These are phyloP conservation scores for Trichoderma orchidacearum DNA, from an alignment of 495 filamentous ascomycete species.

Conservation along the genomic window DNA sequence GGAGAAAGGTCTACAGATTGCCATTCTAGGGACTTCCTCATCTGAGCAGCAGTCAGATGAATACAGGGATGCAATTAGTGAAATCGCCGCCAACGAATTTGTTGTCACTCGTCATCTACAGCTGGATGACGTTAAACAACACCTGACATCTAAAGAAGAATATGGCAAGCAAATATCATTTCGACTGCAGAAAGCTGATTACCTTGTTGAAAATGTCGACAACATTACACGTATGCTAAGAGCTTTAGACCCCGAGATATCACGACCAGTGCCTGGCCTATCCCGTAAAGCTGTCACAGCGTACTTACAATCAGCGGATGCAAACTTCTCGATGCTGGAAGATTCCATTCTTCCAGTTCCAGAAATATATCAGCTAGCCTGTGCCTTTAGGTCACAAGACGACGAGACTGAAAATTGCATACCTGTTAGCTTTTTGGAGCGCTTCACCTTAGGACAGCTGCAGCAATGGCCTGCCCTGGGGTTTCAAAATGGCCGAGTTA, in stretches of 20 bases:
- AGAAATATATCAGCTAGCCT: not conserved
- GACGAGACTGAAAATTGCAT: not conserved
- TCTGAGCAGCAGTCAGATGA: conserved; percentile 16
- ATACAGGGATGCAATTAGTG: conserved; percentile 14
- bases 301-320: not conserved
- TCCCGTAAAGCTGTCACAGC: not conserved
- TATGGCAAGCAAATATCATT: conserved; percentile 7
- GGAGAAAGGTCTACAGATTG: conserved; percentile 50
- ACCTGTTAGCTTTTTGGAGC: not conserved
- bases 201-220: conserved; percentile 20
- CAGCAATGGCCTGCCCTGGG: not conserved
- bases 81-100: conserved; percentile 15
- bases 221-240: conserved; percentile 27
- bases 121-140: not conserved
- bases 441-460: not conserved
- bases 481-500: not conserved
- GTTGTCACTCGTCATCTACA: conserved; percentile 9
- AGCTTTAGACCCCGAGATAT: conserved; percentile 7
- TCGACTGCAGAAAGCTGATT: conserved; percentile 16
- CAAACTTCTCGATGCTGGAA: not conserved
- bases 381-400: not conserved
- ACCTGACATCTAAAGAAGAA: not conserved
- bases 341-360: not conserved
- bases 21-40: conserved; percentile 59
- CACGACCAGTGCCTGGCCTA: not conserved